These are phyloP conservation scores for Ceratocystiopsis sp. DNA, from an alignment of 2,329 filamentous ascomycete species.

Conservation along the genomic window DNA sequence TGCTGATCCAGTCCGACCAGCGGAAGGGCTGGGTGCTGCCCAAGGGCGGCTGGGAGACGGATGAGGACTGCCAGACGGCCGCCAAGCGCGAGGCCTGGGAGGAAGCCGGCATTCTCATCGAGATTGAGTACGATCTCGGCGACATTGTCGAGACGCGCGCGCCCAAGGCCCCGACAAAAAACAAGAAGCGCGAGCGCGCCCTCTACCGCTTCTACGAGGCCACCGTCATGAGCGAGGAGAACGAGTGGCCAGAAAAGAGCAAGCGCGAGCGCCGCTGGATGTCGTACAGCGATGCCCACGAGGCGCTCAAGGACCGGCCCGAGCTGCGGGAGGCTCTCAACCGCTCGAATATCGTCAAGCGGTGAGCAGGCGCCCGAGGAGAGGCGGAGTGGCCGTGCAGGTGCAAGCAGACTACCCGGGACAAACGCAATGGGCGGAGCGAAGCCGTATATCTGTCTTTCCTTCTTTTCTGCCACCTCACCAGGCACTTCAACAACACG, in stretches of 20 bases:
- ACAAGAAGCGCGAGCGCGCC: slow-evolving; percentile 43
- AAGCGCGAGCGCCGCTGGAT: slow-evolving; percentile 89
- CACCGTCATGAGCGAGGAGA: slow-evolving; percentile 70
- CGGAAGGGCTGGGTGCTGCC: slow-evolving; percentile 91
- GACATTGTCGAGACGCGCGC: slow-evolving; percentile 71
- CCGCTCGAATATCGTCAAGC: slow-evolving; percentile 45
- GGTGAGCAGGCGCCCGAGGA: slow-evolving; percentile 5
- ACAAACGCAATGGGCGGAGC: too few relatives aligned
- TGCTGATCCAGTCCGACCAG: slow-evolving; percentile 84
- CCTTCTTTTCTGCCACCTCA: too few relatives aligned
- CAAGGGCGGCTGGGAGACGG: slow-evolving; percentile 94
- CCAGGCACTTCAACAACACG: too few relatives aligned
- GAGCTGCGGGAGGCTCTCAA: slow-evolving; percentile 80
- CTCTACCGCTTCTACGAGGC: slow-evolving; percentile 75
- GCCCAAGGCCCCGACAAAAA: slow-evolving; percentile 40
- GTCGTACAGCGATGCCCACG: slow-evolving; percentile 63
- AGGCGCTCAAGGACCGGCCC: slow-evolving; percentile 58
- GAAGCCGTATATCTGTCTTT: too few relatives aligned
- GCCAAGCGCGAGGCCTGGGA: slow-evolving; percentile 92
- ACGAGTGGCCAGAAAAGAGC: slow-evolving; percentile 83
- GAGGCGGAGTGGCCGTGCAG: too few relatives aligned
- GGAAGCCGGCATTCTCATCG: slow-evolving; percentile 82
- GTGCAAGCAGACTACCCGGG: too few relatives aligned
- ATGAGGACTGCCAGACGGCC: slow-evolving; percentile 74
- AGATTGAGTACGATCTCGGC: slow-evolving; percentile 70